Percentiles rank a stretch among this genome's conserved stretches.
These are phyloP conservation scores for Carex cristatella DNA, from an alignment of 176 grass and related monocot species.

Conservation along the genomic window DNA sequence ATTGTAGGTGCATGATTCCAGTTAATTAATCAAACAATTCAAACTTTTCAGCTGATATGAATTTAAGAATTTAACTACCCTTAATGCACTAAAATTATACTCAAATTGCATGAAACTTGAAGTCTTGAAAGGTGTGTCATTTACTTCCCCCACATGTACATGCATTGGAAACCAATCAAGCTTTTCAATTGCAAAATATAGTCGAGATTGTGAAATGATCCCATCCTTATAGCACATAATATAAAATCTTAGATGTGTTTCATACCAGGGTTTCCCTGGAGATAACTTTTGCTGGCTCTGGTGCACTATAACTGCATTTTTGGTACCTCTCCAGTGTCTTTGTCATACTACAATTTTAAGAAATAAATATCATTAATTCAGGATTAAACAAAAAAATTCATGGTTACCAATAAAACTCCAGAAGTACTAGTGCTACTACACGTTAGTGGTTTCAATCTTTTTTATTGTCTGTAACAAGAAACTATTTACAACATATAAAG, in stretches of 20 bases:
- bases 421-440: neutral
- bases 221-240: neutral
- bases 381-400: neutral
- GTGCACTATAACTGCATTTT: conserved; percentile 34
- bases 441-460: neutral
- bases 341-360: conserved; percentile 27
- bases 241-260: neutral
- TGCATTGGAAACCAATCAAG: neutral
- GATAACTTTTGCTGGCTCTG: conserved; percentile 34
- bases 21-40: neutral
- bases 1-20: no score
- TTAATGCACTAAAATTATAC: neutral
- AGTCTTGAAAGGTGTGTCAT: neutral
- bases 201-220: neutral
- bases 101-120: neutral
- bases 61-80: neutral
- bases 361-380: neutral
- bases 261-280: conserved; percentile 43
- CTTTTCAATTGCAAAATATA: neutral
- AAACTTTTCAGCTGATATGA: neutral
- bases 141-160: neutral
- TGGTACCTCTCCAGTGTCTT: conserved; percentile 49
- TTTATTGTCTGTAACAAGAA: neutral
- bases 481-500: neutral
- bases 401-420: neutral